Conservation (phyloP, 2,329 filamentous ascomycete genomes). For the Sphaerulina populicola region DNA sequence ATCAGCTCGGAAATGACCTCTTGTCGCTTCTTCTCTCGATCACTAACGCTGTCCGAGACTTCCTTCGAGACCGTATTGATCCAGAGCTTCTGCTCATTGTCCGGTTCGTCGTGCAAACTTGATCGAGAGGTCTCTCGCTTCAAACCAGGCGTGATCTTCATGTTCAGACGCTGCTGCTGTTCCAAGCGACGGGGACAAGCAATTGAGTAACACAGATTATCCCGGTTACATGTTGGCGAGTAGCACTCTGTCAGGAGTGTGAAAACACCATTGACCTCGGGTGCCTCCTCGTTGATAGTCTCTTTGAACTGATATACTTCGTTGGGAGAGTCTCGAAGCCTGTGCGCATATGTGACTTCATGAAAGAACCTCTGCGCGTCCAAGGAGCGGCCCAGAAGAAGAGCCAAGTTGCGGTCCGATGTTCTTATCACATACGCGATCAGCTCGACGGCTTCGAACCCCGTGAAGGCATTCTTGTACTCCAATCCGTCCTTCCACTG, state of each 20-base stretch:
- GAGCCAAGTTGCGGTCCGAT: constrained; percentile 84
- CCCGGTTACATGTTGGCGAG: constrained; percentile 90
- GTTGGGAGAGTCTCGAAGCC: constrained; percentile 81
- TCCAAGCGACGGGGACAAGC: constrained; percentile 88
- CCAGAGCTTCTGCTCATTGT: constrained; percentile 97
- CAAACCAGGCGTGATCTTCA: constrained; percentile 84
- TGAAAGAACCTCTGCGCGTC: constrained; percentile 99
- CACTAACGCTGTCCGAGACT: constrained; percentile 77
- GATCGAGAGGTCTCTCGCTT: constrained; percentile 60
- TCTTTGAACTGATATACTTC: constrained; percentile 98
- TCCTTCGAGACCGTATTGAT: constrained; percentile 98
- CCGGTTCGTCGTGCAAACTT: constrained; percentile 71
- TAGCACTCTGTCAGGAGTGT: constrained; percentile 95
- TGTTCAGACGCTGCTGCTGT: constrained; percentile 86
- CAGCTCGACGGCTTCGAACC: constrained; percentile 88
- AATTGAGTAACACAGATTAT: constrained; percentile 95
- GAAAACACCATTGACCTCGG: constrained; percentile 89
- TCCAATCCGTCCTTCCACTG: constrained; percentile 93
- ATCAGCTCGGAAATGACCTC: constrained; percentile 97
- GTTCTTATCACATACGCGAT: constrained; percentile 96
- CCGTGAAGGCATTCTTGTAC: constrained; percentile 95
- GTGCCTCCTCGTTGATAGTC: constrained; percentile 76
- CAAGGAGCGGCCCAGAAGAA: constrained; percentile 80
- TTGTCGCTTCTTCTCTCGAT: constrained; percentile 92
- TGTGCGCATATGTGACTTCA: constrained; percentile 96